Base-by-base conservation (phyloP, 495 filamentous ascomycete genomes). In the Talaromyces nanjingensis region DNA sequence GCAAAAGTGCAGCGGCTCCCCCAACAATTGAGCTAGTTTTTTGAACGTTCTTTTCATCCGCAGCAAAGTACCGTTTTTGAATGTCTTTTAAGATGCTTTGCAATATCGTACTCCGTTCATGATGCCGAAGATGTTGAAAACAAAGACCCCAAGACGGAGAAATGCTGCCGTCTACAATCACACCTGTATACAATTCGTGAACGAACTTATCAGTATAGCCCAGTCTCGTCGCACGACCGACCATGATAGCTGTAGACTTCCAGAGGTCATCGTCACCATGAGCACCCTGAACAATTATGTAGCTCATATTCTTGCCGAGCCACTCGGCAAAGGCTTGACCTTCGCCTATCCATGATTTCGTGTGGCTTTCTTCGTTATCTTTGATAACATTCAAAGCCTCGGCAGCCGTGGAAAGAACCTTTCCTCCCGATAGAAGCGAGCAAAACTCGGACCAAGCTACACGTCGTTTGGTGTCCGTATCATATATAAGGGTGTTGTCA, bases 141-240 rank as follows among this genome's bases (percentile, higher is more conserved):
- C 90, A 69, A 9, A 68, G 62, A 29, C 67, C 64, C 65, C 84
- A 82, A 14, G 66, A 62, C 22, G 64, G 45, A 37, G 65, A 47
- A 58, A 70, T 66, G 58, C 65, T 64, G 3, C 70, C 63, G 25
- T 80, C 70, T 24, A 73, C 68, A 22, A 86, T 69, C 0, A 89
- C 65, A 6, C 68, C 72, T 5, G 66, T 65, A 12, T 85, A 78
- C 11, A 87, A 63, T 9, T 78, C 72, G 61, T 80, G 81, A 0
- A 86, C 75, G 7, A 90, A 60, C 2, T 72, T 81, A 92, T 92
- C 88, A 47, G 81, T 76, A 75, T 93, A 89, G 4, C 91, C 93
- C 63, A 97, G 73, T 31, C 83, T 85, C 45, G 94, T 74, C 1
- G 84, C 80, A 67, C 87, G 89, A 9, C 81, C 80, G 37, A 88